phyloP scores from a whole-genome alignment of 225 moss, liverwort and hornwort species.

The Bryum argenteum region DNA sequence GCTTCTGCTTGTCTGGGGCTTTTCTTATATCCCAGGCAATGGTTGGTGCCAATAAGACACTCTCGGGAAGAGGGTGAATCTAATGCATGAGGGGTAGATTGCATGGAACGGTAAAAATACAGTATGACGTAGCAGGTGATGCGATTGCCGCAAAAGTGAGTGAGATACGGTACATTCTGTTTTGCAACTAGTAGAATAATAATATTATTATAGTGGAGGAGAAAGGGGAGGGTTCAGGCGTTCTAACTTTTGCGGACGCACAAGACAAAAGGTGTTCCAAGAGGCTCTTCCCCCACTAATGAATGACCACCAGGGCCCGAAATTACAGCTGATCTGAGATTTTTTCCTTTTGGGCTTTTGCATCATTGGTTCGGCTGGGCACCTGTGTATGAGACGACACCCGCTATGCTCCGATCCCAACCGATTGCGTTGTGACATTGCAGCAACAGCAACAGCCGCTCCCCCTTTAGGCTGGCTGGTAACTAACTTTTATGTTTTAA shows the following conservation, averaged over 20 bases:
- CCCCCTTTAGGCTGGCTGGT: background rate
- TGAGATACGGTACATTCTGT: conserved; percentile 4
- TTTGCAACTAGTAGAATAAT: background rate
- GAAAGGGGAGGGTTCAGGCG: too few relatives aligned
- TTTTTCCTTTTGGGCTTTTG: background rate
- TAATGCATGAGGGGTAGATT: too few relatives aligned
- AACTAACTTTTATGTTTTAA: conserved; percentile 19
- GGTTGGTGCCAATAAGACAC: conserved; percentile 29
- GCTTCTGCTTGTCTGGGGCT: conserved; percentile 36
- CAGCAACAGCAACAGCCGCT: too few relatives aligned
- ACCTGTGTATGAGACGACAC: background rate
- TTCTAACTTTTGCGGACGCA: too few relatives aligned
- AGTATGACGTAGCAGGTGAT: too few relatives aligned
- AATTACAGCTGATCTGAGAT: conserved; percentile 15
- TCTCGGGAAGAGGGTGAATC: too few relatives aligned
- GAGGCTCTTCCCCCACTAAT: background rate
- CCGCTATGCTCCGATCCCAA: too few relatives aligned
- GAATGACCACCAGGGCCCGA: background rate
- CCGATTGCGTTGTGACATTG: too few relatives aligned
- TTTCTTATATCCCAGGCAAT: conserved; percentile 38
- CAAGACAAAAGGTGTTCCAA: too few relatives aligned
- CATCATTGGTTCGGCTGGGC: background rate
- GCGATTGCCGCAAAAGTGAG: background rate
- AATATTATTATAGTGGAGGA: too few relatives aligned
- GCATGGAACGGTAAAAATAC: too few relatives aligned